A percentile compares a stretch with the other conserved stretches of the same genome.
Conservation (phyloP, 2,329 filamentous ascomycete genomes). For the Clarireedia paspali region DNA sequence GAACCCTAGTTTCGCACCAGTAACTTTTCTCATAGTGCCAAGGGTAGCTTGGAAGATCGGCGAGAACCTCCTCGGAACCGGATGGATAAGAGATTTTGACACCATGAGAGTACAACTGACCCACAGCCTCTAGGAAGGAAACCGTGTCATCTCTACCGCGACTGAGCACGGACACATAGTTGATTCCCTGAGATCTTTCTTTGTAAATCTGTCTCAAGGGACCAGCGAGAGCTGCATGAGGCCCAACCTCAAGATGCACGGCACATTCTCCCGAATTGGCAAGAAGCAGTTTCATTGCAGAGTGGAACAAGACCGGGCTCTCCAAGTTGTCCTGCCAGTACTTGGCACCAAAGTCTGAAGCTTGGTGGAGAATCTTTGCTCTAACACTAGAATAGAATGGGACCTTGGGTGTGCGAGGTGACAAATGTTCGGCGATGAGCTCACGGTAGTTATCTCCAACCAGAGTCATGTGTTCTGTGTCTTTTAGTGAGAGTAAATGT, state of each 20-base stretch:
- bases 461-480: not conserved
- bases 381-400: not conserved
- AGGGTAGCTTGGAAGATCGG: conserved; percentile 41
- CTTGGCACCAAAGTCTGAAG: not conserved
- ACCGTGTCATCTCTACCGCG: not conserved
- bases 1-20: conserved; percentile 44
- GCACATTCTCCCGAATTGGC: not conserved
- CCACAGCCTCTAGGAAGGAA: not conserved
- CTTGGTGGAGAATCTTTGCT: not conserved
- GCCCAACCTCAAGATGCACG: not conserved
- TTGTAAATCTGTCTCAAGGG: not conserved
- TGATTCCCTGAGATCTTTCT: no score
- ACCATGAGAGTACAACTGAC: not conserved
- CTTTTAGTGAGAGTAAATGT: not conserved
- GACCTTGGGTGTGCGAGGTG: not conserved
- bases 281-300: not conserved
- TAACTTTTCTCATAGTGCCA: conserved; percentile 44
- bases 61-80: conserved; percentile 20
- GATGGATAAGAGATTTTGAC: not conserved
- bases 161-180: not conserved
- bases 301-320: not conserved
- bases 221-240: not conserved
- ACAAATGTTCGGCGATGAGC: not conserved
- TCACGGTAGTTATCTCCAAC: not conserved
- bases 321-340: not conserved